Percentiles rank a stretch among this genome's conserved stretches.
These are phyloP conservation scores for Vigna angularis DNA, from an alignment of 306 rosid genomes.

Conservation along the genomic window DNA sequence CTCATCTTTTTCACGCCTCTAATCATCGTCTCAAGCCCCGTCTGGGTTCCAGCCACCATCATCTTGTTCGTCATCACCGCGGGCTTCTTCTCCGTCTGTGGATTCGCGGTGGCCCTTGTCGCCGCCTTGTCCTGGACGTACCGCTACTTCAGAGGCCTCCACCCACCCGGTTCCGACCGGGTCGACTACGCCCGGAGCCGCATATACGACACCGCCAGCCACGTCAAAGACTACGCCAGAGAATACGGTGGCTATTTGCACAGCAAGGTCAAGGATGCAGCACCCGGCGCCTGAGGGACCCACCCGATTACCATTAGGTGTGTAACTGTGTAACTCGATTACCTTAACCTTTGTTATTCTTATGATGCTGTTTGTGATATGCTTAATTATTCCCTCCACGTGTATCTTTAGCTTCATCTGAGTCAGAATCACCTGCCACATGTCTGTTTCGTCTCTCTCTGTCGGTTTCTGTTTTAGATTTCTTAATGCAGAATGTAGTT, in stretches of 20 bases:
- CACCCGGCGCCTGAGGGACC: slow-evolving; percentile 76
- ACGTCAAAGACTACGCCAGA: slow-evolving; percentile 84
- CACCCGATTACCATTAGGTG: background rate
- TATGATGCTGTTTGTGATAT: background rate
- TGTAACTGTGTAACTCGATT: background rate
- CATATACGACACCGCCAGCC: slow-evolving; percentile 78
- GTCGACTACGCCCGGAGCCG: slow-evolving; percentile 77
- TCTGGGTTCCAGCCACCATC: slow-evolving; percentile 71
- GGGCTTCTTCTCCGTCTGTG: slow-evolving; percentile 57
- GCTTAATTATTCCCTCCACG: background rate
- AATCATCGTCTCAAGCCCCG: slow-evolving; percentile 66
- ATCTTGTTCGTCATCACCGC: slow-evolving; percentile 47
- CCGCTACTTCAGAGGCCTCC: slow-evolving; percentile 69
- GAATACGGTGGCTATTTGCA: slow-evolving; percentile 91
- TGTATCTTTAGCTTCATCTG: too few relatives aligned
- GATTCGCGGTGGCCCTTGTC: slow-evolving; percentile 45
- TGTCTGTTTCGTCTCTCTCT: background rate
- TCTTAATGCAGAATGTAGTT: background rate
- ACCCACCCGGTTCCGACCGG: slow-evolving; percentile 84
- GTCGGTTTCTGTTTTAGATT: background rate
- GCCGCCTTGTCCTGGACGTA: slow-evolving; percentile 68
- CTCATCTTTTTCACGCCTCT: slow-evolving; percentile 62
- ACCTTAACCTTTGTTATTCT: too few relatives aligned
- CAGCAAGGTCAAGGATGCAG: slow-evolving; percentile 79
- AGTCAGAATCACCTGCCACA: too few relatives aligned